Conservation (phyloP, 2,329 filamentous ascomycete genomes). For the Trichoderma oligosporum region DNA sequence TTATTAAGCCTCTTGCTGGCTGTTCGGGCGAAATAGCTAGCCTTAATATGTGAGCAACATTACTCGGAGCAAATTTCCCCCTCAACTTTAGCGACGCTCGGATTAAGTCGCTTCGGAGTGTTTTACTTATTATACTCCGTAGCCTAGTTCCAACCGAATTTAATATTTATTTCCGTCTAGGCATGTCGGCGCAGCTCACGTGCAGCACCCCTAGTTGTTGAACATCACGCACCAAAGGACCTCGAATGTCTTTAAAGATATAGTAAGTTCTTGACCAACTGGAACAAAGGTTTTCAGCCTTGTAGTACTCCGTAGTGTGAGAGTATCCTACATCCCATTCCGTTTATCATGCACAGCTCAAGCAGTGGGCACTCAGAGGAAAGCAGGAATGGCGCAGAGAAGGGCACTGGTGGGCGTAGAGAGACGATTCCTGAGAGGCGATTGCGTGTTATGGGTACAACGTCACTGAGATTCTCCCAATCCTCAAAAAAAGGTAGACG, state of each 20-base stretch:
- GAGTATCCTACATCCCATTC: neutral
- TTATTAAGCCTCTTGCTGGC: neutral
- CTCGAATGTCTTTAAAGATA: neutral
- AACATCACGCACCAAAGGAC: neutral
- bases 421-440: neutral
- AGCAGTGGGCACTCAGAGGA: neutral
- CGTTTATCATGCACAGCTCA: neutral
- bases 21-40: neutral
- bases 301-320: neutral
- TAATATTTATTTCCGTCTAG: neutral
- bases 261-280: neutral
- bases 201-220: neutral
- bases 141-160: neutral
- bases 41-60: neutral
- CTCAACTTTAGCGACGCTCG: neutral
- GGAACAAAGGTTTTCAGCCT: neutral
- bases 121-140: conserved; percentile 3
- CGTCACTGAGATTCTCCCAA: neutral
- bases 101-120: neutral
- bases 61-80: neutral
- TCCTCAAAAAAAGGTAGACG: neutral
- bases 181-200: neutral
- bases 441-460: neutral
- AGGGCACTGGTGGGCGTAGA: neutral
- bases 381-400: neutral